Conservation (phyloP, 2,329 filamentous ascomycete genomes). For the Purpureocillium takamizusanense region DNA sequence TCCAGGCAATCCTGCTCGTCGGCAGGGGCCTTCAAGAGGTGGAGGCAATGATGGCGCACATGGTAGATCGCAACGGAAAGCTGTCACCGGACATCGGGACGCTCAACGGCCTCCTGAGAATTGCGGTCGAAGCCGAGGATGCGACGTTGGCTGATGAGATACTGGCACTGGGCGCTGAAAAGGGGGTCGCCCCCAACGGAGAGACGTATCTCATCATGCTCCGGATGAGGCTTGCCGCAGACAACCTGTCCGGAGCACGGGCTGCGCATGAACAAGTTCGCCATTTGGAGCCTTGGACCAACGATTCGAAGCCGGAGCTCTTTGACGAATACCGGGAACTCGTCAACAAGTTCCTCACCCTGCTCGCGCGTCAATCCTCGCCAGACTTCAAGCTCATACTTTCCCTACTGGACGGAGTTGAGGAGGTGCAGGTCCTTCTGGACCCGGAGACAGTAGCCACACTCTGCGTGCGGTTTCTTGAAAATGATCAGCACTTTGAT, state of each 20-base stretch:
- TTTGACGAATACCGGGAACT: constrained; percentile 46
- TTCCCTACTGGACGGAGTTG: constrained; percentile 62
- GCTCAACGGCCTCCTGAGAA: constrained; percentile 68
- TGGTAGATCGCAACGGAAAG: constrained; percentile 51
- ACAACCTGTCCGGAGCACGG: constrained; percentile 63
- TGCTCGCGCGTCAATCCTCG: constrained; percentile 51
- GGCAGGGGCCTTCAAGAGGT: constrained; percentile 53
- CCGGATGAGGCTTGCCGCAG: constrained; percentile 62
- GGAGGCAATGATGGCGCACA: constrained; percentile 54
- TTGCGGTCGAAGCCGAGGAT: constrained; percentile 62
- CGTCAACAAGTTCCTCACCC: constrained; percentile 64
- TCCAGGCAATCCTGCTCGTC: constrained; percentile 62
- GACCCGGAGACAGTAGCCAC: constrained; percentile 66
- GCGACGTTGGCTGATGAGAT: constrained; percentile 66
- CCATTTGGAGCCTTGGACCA: constrained; percentile 24
- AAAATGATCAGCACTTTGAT: constrained; percentile 67
- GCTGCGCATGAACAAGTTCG: constrained; percentile 47
- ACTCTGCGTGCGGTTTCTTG: constrained; percentile 65
- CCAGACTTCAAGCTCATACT: constrained; percentile 64
- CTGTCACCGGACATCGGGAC: constrained; percentile 56
- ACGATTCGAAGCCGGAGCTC: constrained; percentile 34
- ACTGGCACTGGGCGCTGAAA: constrained; percentile 54
- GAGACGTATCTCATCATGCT: constrained; percentile 68
- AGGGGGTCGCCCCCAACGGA: constrained; percentile 57
- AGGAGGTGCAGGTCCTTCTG: constrained; percentile 59